Evolutionary conservation across 148 eudicot species (phyloP), one percentile per base, ranked within the genome.

Genomic region (Euryodendron excelsum): DNA sequence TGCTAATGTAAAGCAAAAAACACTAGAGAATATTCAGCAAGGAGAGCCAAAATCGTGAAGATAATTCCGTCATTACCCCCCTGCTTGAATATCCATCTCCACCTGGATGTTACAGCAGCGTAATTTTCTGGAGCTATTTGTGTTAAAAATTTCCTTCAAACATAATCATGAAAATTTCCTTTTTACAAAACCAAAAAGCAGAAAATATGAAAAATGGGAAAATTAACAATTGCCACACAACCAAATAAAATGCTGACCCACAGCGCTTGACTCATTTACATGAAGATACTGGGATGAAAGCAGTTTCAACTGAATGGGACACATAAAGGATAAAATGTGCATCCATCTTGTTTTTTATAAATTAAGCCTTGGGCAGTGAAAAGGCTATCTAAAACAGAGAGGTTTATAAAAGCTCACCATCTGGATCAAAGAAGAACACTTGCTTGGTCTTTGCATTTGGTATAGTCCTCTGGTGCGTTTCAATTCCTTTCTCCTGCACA

Each of bases 401-500:
- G 55, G 36, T 12, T 33, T 7, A 33, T 8, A 25, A 80, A 68
- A 77, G 45, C 83, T 81, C 58, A 94, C 98, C 97, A 80, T 94
- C 98, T 13, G 97, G 97, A 79, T 95, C 97, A 82, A 95, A 95
- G 92, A 95, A 95, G 81, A 95, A 95, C 4, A 83, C 94, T 87
- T 91, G 97, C 83, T 88, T 95, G 76, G 86, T 89, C 84, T 90
- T 89, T 67, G 94, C 94, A 79, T 92, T 87, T 69, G 97, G 94
- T 77, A 81, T 90, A 73, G 86, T 82, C 82, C 67, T 86, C 79
- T 87, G 90, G 75, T 87, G 91, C 66, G 86, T 86, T 84, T 91
- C 82, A 62, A 95, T 91, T 48, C 97, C 97, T 77, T 89, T 90
- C 23, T 88, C 98, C 98, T 93, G 87, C 77, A 81, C 33, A 61